These are phyloP conservation scores for Pecoramyces ruminantium DNA, from an alignment of 192 early-diverging fungal species.

Conservation along the genomic window DNA sequence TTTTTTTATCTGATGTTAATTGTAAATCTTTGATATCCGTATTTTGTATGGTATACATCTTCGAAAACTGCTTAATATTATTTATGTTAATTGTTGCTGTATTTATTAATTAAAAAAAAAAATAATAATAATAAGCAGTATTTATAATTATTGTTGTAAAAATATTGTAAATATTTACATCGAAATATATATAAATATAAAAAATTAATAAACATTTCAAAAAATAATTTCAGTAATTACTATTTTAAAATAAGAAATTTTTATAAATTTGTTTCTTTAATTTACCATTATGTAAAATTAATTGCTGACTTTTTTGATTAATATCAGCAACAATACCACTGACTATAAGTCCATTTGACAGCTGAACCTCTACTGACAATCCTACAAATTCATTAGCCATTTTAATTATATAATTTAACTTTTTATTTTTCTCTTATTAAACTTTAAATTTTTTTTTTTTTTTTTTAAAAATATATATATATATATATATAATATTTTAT, in stretches of 20 bases:
- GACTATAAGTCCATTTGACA: background rate
- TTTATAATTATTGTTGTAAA: too few relatives aligned
- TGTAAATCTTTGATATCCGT: background rate
- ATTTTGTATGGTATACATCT: background rate
- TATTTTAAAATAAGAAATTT: too few relatives aligned
- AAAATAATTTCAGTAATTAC: too few relatives aligned
- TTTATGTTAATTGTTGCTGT: background rate
- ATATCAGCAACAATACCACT: background rate
- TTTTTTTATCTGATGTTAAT: background rate
- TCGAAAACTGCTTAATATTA: background rate
- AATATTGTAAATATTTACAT: too few relatives aligned
- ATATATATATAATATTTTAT: too few relatives aligned
- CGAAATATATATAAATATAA: too few relatives aligned
- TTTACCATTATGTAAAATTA: background rate
- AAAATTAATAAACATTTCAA: too few relatives aligned
- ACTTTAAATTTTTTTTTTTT: too few relatives aligned
- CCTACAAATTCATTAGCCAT: background rate
- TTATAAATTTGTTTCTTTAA: background rate
- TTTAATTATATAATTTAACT: too few relatives aligned
- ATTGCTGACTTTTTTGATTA: background rate
- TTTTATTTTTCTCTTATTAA: too few relatives aligned
- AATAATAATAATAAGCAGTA: background rate
- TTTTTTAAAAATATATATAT: too few relatives aligned
- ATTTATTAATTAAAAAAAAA: background rate
- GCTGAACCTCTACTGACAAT: background rate